Evolutionary conservation across 176 grass and related monocot species (phyloP), one percentile per base, ranked within the genome.

Genomic region (Hordeum marinum): DNA sequence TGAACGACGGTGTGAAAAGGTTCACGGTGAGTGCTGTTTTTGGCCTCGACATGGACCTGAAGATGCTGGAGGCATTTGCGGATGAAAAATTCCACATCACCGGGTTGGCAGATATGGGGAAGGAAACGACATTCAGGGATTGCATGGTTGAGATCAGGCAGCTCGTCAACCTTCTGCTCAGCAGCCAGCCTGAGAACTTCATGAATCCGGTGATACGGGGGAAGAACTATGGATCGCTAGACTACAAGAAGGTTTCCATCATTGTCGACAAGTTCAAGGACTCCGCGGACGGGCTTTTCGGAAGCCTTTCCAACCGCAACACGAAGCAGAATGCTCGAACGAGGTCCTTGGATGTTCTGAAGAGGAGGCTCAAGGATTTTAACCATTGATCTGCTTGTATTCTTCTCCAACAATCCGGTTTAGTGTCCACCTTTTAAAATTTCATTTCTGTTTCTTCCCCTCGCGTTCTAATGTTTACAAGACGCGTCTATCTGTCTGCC

Each of bases 131-230:
- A 34, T 98, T 98, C 32, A 87, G 71, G 41, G 93, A 95, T 76
- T 92, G 93, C 77, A 82, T 95, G 72, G 93, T 92, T 50, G 96
- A 98, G 86, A 82, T 90, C 10, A 90, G 96, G 85, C 96, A 98
- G 77, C 81, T 98, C 1, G 55, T 95, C 43, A 98, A 98, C 78
- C 93, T 98, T 50, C 89, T 98, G 39, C 80, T 95, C 32, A 95
- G 96, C 87, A 98, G 92, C 87, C 93, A 95, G 45, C 93, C 96
- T 20, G 96, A 98, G 88, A 92, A 91, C 50, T 98, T 95, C 76
- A 90, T 95, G 91, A 98, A 98, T 82, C 93, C 96, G 48, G 93
- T 94, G 63, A 94, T 94, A 83, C 89, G 96, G 80, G 85, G 82
- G 88, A 93, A 84, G 76, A 98, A 92, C 82, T 98, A 96, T 12